Evolutionary conservation across 306 rosid species (phyloP), one percentile per base, ranked within the genome.

Genomic region (Abrus pulchellus): DNA sequence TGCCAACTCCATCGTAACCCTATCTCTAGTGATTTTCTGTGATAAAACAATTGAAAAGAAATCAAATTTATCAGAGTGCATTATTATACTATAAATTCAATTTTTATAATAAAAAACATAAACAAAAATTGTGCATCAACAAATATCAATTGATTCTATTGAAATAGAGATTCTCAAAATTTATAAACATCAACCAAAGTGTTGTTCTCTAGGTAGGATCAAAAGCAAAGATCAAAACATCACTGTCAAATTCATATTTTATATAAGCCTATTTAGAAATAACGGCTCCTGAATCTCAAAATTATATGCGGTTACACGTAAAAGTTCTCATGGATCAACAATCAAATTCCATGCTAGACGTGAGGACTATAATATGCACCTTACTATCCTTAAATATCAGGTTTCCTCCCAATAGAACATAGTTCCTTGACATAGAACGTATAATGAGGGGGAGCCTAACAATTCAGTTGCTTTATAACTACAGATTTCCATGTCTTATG

Each of bases 11-110:
- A 86, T 75, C 88, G 84, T 54, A 32, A 95, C 89, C 83, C 94
- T 85, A 63, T 95, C 99, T 85, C 84, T 85, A 20, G 88, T 87
- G 67, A 91, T 81, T 84, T 95, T 97, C 99, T 95, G 86, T 9
- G 54, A 65, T 32, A 52, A 43, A 80, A 82, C 53, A 36, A 34
- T 62, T 56, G 9, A 77, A 49, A 53, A 43, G 3, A 47, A 38
- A 59, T 43, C 29, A 70, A 57, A 54, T 27, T 40, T 66, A 4
- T 50, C 11, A 56, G 34, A 5, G 30, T 48, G 41, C 57, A 55
- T 44, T 74, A 66, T 5, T 50, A 32, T 47, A 74, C 32, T 41
- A 63, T 63, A 55, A 74, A 10, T 27, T 38, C 36, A 66, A 30
- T 14, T 56, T 43, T 55, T 11, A 27, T 6, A 56, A 48, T 11